Evolutionary conservation across 1,284 basidiomycete genomes (phyloP).

Genomic region (Moniliella sp.): DNA sequence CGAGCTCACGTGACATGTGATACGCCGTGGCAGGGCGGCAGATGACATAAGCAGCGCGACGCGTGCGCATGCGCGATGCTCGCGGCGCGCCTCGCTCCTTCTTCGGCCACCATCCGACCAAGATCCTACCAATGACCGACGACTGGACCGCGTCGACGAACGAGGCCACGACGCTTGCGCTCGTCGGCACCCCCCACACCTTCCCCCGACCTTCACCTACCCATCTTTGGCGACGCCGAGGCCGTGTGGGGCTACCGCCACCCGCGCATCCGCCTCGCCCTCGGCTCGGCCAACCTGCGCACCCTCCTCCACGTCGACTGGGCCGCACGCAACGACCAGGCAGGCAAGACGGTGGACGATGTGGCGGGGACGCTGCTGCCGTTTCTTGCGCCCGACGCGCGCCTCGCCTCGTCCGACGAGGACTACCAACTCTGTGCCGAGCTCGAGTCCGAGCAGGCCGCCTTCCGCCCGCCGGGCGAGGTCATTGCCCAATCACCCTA

Average conservation of each 20-base stretch:
- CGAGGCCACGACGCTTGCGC: constrained; percentile 13
- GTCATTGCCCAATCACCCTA: constrained; percentile 3
- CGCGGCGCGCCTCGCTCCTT: no score
- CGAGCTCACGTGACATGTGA: no score
- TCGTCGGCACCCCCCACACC: constrained; percentile 11
- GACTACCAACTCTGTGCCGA: constrained; percentile 3
- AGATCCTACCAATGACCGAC: background rate
- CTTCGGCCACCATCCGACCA: no score
- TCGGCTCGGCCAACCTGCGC: constrained; percentile 64
- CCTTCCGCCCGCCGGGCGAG: constrained; percentile 5
- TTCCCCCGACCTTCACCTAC: constrained; percentile 26
- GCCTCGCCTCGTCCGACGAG: no score
- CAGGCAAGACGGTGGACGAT: constrained; percentile 57
- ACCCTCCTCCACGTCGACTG: constrained; percentile 30
- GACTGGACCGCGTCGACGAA: constrained; percentile 19
- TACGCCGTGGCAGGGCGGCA: no score
- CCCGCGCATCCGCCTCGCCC: constrained; percentile 44
- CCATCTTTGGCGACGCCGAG: constrained; percentile 80
- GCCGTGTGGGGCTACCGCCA: constrained; percentile 80
- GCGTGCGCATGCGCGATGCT: no score
- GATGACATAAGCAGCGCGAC: no score
- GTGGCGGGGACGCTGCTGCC: constrained; percentile 55
- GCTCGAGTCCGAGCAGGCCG: constrained; percentile 3
- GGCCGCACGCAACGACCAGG: constrained; percentile 18
- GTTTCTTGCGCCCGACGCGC: constrained; percentile 54